phyloP scores from a whole-genome alignment of 2,329 filamentous ascomycete genomes.

The Chaetomium sp. region DNA sequence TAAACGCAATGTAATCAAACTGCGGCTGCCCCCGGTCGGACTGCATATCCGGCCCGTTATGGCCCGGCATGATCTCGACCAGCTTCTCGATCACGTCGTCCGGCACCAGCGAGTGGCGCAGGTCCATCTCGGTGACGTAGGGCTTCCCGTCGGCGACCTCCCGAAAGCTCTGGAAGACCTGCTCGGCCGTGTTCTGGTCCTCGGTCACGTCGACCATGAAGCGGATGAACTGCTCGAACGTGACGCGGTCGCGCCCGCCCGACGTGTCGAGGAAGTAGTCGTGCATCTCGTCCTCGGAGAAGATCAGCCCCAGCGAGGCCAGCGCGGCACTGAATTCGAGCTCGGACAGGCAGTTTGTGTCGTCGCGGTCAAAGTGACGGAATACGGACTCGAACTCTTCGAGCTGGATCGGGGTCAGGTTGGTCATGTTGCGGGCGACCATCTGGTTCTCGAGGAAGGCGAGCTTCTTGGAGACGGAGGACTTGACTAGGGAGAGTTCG shows the following conservation, averaged over 20 bases:
- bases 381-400: constrained; percentile 99
- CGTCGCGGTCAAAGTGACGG: constrained; percentile 93
- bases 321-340: constrained; percentile 95
- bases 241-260: constrained; percentile 75
- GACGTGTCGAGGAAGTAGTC: constrained; percentile 90
- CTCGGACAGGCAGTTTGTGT: constrained; percentile 86
- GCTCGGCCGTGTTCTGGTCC: constrained; percentile 97
- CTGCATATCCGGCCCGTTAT: constrained; percentile 81
- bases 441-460: constrained; percentile 98
- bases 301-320: constrained; percentile 92
- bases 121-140: constrained; percentile 96
- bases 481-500: constrained; percentile 87
- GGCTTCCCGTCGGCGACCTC: constrained; percentile 98
- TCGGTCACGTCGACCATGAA: constrained; percentile 99
- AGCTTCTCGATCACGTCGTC: constrained; percentile 97
- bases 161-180: constrained; percentile 96
- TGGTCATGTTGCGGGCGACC: constrained; percentile 97
- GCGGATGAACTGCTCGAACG: constrained; percentile 97
- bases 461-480: constrained; percentile 92
- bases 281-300: constrained; percentile 98
- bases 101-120: constrained; percentile 90
- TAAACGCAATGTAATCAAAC: constrained; percentile 96
- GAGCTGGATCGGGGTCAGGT: constrained; percentile 94
- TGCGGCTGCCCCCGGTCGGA: constrained; percentile 83
- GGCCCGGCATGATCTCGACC: constrained; percentile 79